Base-by-base conservation (phyloP, 192 early-diverging fungal species). In the Dispira parvispora region DNA sequence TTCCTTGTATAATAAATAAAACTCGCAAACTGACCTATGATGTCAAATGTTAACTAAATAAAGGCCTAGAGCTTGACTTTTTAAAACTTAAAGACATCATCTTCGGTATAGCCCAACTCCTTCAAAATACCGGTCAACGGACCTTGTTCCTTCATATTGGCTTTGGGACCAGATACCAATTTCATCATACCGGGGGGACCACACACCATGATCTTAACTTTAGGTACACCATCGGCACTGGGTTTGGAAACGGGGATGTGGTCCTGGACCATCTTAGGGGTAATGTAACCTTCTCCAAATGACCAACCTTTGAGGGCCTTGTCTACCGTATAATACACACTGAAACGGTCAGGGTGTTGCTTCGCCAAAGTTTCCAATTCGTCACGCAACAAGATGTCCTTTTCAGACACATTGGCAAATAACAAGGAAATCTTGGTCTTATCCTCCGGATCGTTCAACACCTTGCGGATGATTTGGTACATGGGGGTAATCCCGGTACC, bases 401-500 rank as follows among this genome's bases (percentile, higher is more conserved):
- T 70, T 64, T 88, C 87, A 16, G 79, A 77, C 52, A 79, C 76
- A 68, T 90, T 89, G 53, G 82, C 83, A 71, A 83, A 90, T 47
- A 93, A 67, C 45, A 93, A 74, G n/a, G 80, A 76, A 61, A 90
- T 63, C 64, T 84, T 80, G 60, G 88, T 89, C 38, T 75, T 64
- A 73, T 88, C 84, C 13, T 72, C 71, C 18, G 76, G 77, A 68
- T 91, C 79, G 45, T 65, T 55, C 23, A 84, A 65, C 43, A 91
- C 71, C 11, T 82, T 75, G 66, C 81, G 78, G 58, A 90, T 74
- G 49, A 93, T 66, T 73, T 93, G 91, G 54, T 84, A 66, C 77
- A 86, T 84, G 12, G 89, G 89, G 21, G 90, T 90, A 55, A 93
- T 86, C 14, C 85, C 90, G 18, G 87, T 84, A n/a, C 91, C 91